Conservation (phyloP, 2,329 filamentous ascomycete genomes). For the Didymellaceae sp. region DNA sequence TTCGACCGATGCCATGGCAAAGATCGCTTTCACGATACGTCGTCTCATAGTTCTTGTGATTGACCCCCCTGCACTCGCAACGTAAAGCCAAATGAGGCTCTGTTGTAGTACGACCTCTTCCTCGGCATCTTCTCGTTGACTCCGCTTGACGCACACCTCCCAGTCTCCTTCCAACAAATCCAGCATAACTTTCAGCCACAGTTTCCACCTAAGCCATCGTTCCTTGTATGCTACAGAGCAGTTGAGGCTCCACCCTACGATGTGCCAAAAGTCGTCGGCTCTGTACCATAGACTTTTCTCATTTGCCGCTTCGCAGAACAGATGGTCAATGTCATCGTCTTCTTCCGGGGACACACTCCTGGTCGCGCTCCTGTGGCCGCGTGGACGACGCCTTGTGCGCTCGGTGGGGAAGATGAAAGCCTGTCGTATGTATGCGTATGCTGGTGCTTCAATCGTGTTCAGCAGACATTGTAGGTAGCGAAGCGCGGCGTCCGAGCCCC, state of each 20-base stretch:
- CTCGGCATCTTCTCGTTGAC: constrained; percentile 20
- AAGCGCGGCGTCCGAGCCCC: constrained; percentile 71
- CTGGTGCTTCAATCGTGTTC: constrained; percentile 69
- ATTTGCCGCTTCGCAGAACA: constrained; percentile 61
- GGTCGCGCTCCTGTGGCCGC: constrained; percentile 24
- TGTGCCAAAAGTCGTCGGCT: constrained; percentile 88
- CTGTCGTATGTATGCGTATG: constrained; percentile 66
- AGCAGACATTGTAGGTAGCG: constrained; percentile 73
- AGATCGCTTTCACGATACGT: constrained; percentile 69
- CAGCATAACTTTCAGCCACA: constrained; percentile 81
- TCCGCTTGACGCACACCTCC: constrained; percentile 57
- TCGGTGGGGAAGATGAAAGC: constrained; percentile 71
- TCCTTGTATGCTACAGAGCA: constrained; percentile 76
- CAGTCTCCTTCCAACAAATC: constrained; percentile 78
- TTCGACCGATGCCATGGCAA: constrained; percentile 68
- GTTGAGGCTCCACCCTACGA: constrained; percentile 91
- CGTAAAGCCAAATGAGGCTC: constrained; percentile 68
- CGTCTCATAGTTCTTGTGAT: constrained; percentile 51
- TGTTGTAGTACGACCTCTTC: constrained; percentile 50
- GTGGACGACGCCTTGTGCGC: constrained; percentile 31
- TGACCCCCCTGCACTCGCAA: constrained; percentile 50
- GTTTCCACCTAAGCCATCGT: constrained; percentile 81
- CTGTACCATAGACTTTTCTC: constrained; percentile 72
- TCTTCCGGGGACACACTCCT: constrained; percentile 36
- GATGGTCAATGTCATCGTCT: constrained; percentile 49